These are phyloP conservation scores for Eimeria acervulina DNA, from an alignment of 169 alveolate genomes.

Conservation along the genomic window DNA sequence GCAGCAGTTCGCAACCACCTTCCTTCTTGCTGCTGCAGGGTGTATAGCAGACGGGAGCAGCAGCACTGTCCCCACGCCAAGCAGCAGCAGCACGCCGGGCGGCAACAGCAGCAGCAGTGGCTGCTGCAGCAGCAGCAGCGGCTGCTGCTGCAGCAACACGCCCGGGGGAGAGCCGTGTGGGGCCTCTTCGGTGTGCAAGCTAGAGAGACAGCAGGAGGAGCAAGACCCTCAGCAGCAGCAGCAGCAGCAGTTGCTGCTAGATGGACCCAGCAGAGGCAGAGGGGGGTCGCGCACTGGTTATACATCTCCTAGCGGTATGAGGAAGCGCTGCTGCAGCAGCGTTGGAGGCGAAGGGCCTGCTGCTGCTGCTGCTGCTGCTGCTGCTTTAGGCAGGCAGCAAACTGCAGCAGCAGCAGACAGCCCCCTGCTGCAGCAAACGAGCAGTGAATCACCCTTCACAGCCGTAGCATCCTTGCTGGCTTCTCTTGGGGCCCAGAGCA, in stretches of 20 bases:
- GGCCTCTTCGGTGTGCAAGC: constrained; percentile 28
- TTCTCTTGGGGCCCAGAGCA: constrained; percentile 25
- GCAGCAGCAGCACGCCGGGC: constrained; percentile 74
- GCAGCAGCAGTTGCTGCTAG: constrained; percentile 67
- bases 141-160: constrained; percentile 53
- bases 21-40: constrained; percentile 63
- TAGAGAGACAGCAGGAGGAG: constrained; percentile 70
- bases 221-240: constrained; percentile 60
- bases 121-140: constrained; percentile 45
- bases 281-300: constrained; percentile 66
- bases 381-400: constrained; percentile 59
- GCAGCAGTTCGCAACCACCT: constrained; percentile 62
- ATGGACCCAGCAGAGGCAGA: constrained; percentile 62
- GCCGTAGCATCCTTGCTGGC: constrained; percentile 58
- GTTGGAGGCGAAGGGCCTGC: background rate
- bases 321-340: constrained; percentile 40
- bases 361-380: constrained; percentile 64
- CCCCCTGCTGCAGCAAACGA: constrained; percentile 55
- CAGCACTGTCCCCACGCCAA: constrained; percentile 61
- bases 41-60: constrained; percentile 48
- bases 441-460: constrained; percentile 39
- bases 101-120: constrained; percentile 71
- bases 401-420: constrained; percentile 6
- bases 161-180: constrained; percentile 36
- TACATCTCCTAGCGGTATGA: constrained; percentile 32